Percentiles rank a stretch among this genome's conserved stretches.
Conservation (phyloP, 306 rosid genomes). For the Gastrolobium bilobum region DNA sequence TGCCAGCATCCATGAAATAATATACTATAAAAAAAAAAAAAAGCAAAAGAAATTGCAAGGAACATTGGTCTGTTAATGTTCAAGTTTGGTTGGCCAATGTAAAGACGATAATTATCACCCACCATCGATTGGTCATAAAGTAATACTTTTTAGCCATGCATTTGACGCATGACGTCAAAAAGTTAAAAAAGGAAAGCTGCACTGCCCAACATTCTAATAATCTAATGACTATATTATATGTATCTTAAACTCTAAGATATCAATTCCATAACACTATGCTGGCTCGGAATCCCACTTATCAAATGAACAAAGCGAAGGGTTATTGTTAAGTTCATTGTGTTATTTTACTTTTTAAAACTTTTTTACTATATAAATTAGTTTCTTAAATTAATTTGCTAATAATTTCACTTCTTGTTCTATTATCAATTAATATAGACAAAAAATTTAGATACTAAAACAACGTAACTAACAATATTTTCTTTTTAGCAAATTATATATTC, state of each 20-base stretch:
- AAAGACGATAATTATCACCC: slow-evolving; percentile 27
- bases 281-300: slow-evolving; percentile 15
- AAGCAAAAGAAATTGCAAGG: slow-evolving; percentile 35
- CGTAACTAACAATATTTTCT: too few species aligned
- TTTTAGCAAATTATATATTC: too few species aligned
- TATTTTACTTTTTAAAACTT: too few species aligned
- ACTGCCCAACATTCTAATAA: slow-evolving; percentile 40
- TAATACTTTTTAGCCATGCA: slow-evolving; percentile 29
- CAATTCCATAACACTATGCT: slow-evolving; percentile 14
- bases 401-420: too few species aligned
- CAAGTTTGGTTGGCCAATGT: slow-evolving; percentile 27
- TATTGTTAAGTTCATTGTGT: not conserved
- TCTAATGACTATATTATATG: slow-evolving; percentile 21
- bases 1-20: not conserved
- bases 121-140: slow-evolving; percentile 37
- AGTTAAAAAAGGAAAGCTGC: slow-evolving; percentile 15
- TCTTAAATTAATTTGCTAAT: too few species aligned
- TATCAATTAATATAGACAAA: too few species aligned
- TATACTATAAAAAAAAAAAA: slow-evolving; percentile 5
- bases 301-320: not conserved
- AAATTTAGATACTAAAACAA: too few species aligned
- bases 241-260: slow-evolving; percentile 53
- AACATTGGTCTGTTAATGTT: not conserved
- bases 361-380: too few species aligned
- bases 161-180: slow-evolving; percentile 36